Conservation (phyloP, 2,329 filamentous ascomycete genomes). For the Fonsecaea nubica region DNA sequence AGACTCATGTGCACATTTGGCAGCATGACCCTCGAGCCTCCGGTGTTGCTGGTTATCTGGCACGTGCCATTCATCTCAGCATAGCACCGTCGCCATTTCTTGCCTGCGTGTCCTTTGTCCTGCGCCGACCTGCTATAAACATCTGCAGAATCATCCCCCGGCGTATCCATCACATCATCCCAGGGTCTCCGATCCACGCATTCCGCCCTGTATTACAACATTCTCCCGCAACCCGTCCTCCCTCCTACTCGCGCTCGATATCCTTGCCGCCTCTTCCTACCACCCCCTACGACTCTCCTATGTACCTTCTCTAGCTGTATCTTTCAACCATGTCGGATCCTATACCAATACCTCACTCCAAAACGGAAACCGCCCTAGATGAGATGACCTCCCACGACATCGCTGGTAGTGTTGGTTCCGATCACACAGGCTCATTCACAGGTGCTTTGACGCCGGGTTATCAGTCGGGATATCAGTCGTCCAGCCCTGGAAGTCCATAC, state of each 20-base stretch:
- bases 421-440: slow-evolving; percentile 32
- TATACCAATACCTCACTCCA: slow-evolving; percentile 39
- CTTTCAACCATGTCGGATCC: slow-evolving; percentile 41
- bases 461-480: slow-evolving; percentile 49
- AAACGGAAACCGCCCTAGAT: slow-evolving; percentile 37
- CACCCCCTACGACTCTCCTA: background rate
- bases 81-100: slow-evolving; percentile 11
- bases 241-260: background rate
- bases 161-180: slow-evolving; percentile 7
- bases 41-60: slow-evolving; percentile 16
- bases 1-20: slow-evolving; percentile 18
- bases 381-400: slow-evolving; percentile 33
- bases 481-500: slow-evolving; percentile 56
- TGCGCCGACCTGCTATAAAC: background rate
- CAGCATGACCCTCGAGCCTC: slow-evolving; percentile 18
- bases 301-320: slow-evolving; percentile 9
- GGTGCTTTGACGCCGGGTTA: slow-evolving; percentile 49
- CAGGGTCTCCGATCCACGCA: slow-evolving; percentile 4
- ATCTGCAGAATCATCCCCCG: slow-evolving; percentile 11
- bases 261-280: slow-evolving; percentile 1
- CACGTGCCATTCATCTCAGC: slow-evolving; percentile 23
- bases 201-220: slow-evolving; percentile 7
- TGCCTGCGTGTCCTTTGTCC: slow-evolving; percentile 4
- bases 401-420: slow-evolving; percentile 18
- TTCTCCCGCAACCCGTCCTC: background rate